Evolutionary conservation across 1,139 yeast species (phyloP).

Genomic region (Blastobotrys buckinghamii): DNA sequence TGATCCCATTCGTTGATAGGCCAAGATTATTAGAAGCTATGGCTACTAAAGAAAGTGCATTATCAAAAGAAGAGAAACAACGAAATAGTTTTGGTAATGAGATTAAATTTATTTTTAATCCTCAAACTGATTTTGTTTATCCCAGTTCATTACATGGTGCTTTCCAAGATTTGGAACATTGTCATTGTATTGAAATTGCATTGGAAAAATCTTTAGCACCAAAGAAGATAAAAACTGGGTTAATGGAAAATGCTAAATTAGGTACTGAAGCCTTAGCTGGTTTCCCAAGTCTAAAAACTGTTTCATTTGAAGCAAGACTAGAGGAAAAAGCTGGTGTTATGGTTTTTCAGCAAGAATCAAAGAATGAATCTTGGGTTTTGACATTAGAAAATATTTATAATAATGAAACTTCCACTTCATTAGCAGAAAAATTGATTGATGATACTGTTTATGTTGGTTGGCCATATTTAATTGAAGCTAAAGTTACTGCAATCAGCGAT

Average conservation of each 20-base stretch:
- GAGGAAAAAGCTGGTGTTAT: conserved; percentile 55
- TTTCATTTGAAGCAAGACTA: conserved; percentile 54
- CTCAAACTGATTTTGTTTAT: conserved; percentile 64
- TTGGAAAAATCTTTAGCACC: conserved; percentile 43
- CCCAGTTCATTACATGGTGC: conserved; percentile 76
- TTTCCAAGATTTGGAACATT: conserved; percentile 70
- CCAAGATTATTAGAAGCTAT: conserved; percentile 65
- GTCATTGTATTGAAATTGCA: conserved; percentile 62
- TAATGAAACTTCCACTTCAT: conserved; percentile 41
- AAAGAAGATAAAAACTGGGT: conserved; percentile 40
- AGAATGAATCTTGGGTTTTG: conserved; percentile 75
- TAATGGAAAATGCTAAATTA: conserved; percentile 59
- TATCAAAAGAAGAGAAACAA: conserved; percentile 61
- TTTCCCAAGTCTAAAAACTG: conserved; percentile 73
- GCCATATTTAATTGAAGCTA: conserved; percentile 86
- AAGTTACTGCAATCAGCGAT: conserved; percentile 60
- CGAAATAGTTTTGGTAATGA: conserved; percentile 75
- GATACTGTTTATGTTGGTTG: conserved; percentile 69
- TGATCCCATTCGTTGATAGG: conserved; percentile 88
- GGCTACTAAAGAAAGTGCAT: conserved; percentile 50
- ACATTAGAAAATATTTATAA: conserved; percentile 50
- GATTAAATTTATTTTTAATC: conserved; percentile 63
- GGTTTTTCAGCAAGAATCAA: conserved; percentile 81
- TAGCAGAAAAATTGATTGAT: conserved; percentile 56
- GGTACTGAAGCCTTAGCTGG: conserved; percentile 79